Evolutionary conservation across 257 asterid species (phyloP), one percentile per base, ranked within the genome.

Genomic region (Buddleja alternifolia): DNA sequence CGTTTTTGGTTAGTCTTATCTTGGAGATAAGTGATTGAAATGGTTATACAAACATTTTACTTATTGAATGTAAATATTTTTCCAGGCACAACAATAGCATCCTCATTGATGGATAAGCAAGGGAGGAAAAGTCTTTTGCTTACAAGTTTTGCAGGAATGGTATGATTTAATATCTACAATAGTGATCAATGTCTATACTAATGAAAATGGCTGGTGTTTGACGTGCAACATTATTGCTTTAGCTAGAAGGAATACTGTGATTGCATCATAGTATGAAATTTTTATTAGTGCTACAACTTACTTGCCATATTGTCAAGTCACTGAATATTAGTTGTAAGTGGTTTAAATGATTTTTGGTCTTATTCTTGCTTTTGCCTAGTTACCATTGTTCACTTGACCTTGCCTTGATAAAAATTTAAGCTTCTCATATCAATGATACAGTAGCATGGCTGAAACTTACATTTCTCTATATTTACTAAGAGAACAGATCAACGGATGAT

Each of bases 101-200:
- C 98, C 62, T 86, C 92, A 36, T 78, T 93, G 84, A 93, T 93
- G 96, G 98, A 93, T 73, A 93, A 84, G 71, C 84, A 86, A 83
- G 98, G 98, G 81, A 86, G 97, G 76, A 93, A 90, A 83, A 90
- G 89, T 84, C 98, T 93, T 70, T 80, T 93, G 75, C 89, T 93
- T 42, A 82, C 76, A 55, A 93, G 98, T 83, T 93, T 86, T 80
- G 68, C 87, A 36, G 98, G 98, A 78, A 93, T 93, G 98, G 98
- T 93, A 85, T 70, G 80, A 44, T 73, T 65, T 66, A 41, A 29
- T 71, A 29, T 29, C 34, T 29, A 29, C 2, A 29, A 29, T 5
- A 29, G n/a, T n/a, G n/a, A n/a, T n/a, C n/a, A n/a, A n/a, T n/a
- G n/a, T n/a, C n/a, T n/a, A n/a, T n/a, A n/a, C n/a, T n/a, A n/a